Percentiles rank a stretch among this genome's conserved stretches.
These are phyloP conservation scores for Daldinia loculata DNA, from an alignment of 495 filamentous ascomycete genomes.

Conservation along the genomic window DNA sequence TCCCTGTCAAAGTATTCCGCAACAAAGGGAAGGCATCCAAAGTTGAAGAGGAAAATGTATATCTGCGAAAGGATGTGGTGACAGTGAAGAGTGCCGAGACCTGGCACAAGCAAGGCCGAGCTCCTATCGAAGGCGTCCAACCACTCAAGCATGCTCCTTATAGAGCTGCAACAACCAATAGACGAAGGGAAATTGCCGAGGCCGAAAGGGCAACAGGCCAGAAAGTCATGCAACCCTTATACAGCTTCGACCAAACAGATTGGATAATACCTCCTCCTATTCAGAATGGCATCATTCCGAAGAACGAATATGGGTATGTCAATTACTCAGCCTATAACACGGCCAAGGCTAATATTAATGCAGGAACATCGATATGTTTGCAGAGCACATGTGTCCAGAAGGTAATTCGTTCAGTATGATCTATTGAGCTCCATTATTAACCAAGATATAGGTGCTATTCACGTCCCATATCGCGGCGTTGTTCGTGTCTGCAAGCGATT, in stretches of 20 bases:
- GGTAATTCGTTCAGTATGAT: slow-evolving; percentile 50
- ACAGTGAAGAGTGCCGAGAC: slow-evolving; percentile 90
- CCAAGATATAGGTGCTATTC: slow-evolving; percentile 65
- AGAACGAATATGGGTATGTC: slow-evolving; percentile 80
- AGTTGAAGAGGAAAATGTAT: slow-evolving; percentile 80
- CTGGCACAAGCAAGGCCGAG: slow-evolving; percentile 96
- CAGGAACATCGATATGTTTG: slow-evolving; percentile 92
- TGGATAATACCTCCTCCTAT: slow-evolving; percentile 92
- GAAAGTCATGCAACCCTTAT: slow-evolving; percentile 87
- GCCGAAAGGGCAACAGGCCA: slow-evolving; percentile 77
- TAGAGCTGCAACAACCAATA: slow-evolving; percentile 85
- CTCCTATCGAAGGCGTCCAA: slow-evolving; percentile 70
- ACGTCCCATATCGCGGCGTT: slow-evolving; percentile 80
- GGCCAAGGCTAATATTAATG: slow-evolving; percentile 14
- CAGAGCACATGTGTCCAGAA: slow-evolving; percentile 86
- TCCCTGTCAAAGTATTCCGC: slow-evolving; percentile 77
- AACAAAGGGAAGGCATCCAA: slow-evolving; percentile 70
- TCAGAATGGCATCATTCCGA: slow-evolving; percentile 84
- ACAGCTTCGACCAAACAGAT: slow-evolving; percentile 84
- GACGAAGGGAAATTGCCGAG: slow-evolving; percentile 91
- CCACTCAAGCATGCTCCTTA: slow-evolving; percentile 89
- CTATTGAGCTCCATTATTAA: slow-evolving; percentile 9
- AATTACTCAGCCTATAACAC: neutral
- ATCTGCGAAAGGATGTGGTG: slow-evolving; percentile 78
- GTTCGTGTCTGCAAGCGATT: slow-evolving; percentile 83